Evolutionary conservation across 768 basidiomycete species (phyloP), one percentile per base, ranked within the genome.

Genomic region (Daedalea quercina): DNA sequence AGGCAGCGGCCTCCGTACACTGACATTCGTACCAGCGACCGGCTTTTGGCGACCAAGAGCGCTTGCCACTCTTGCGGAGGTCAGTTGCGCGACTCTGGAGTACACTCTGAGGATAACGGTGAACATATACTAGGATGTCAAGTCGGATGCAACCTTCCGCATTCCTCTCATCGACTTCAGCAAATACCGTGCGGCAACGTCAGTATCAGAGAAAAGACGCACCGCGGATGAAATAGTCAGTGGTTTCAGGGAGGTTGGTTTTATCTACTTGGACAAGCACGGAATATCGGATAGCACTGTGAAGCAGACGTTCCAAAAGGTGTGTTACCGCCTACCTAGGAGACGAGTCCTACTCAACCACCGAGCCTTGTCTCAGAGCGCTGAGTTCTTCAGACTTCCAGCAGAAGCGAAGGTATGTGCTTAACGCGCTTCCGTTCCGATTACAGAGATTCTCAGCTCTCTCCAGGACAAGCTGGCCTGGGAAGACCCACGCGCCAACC

Each of bases 401-500:
- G 61, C 67, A 42, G 78, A 82, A 44, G 65, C 71, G 42, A 91
- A 91, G 73, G 86, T 79, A 25, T 42, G 25, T 23, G 28, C 1
- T 13, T 37, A 19, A n/a, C 9, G n/a, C 9, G 17, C 22, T 51
- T 41, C 43, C 17, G 3, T 12, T 20, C 9, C 22, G 3, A 20
- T 31, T 20, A 35, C 33, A 20, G 23, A 19, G 1, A 3, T 19
- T 19, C 19, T 33, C 37, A 17, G 43, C 22, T 15, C 50, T 25
- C 41, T 35, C 28, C 57, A 89, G 83, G 70, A 75, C 45, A 70
- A 73, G 54, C 75, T 92, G 6, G 81, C 82, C 52, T 93, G 90
- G 90, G 84, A 87, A 51, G 87, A 90, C 64, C 89, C 90, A 54
- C 81, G 87, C 37, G 78, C 89, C 8, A 92, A 94, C 61, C 78